A percentile compares a stretch with the other conserved stretches of the same genome.
Conservation (phyloP, 148 eudicot species). For the Nepenthes mirabilis region DNA sequence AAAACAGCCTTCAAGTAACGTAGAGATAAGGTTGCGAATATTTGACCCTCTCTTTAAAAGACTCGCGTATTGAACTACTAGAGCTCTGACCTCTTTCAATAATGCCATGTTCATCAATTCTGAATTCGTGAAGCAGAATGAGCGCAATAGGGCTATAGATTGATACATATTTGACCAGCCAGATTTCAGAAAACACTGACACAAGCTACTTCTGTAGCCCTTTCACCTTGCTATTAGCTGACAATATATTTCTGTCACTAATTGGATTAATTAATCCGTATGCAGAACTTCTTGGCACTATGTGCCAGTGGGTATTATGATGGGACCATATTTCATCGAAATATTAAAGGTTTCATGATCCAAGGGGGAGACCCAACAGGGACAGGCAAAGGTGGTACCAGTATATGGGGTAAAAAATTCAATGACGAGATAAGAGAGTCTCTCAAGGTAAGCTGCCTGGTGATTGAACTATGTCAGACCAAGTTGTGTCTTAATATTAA, state of each 20-base stretch:
- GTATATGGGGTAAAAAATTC: constrained; percentile 95
- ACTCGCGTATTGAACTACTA: too few relatives aligned
- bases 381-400: constrained; percentile 95
- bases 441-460: constrained; percentile 46
- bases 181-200: neutral
- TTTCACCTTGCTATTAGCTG: neutral
- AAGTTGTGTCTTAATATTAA: too few relatives aligned
- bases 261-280: constrained; percentile 9
- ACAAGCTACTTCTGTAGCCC: neutral
- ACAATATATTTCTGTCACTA: neutral
- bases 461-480: neutral
- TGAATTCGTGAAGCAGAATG: too few relatives aligned
- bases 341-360: constrained; percentile 97
- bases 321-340: constrained; percentile 90
- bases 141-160: too few relatives aligned
- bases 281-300: constrained; percentile 86
- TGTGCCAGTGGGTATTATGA: constrained; percentile 94
- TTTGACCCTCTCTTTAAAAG: too few relatives aligned
- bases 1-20: too few relatives aligned
- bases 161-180: too few relatives aligned
- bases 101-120: too few relatives aligned
- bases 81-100: too few relatives aligned
- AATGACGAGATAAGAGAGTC: constrained; percentile 95
- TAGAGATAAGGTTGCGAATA: too few relatives aligned
- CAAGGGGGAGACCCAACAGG: constrained; percentile 99